Evolutionary conservation across 345 rosid genomes (phyloP), one percentile per base, ranked within the genome.

Genomic region (Hevea brasiliensis): DNA sequence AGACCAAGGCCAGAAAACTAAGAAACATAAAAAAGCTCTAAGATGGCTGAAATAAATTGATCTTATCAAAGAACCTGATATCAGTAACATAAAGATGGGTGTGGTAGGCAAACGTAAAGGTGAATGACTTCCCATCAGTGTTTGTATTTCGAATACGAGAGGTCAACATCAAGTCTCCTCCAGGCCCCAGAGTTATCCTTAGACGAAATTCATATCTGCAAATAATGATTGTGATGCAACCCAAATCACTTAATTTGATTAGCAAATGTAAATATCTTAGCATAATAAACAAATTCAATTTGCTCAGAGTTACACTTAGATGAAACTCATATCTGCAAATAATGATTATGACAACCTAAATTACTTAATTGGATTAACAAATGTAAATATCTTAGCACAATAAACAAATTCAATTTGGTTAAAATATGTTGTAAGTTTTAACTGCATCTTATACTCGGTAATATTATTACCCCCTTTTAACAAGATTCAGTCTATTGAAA

Each of bases 51-150:
- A 20, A n/a, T n/a, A n/a, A n/a, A n/a, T n/a, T n/a, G n/a, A n/a
- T n/a, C n/a, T n/a, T n/a, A n/a, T n/a, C n/a, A 63, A 70, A 64
- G 35, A 64, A 79, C 82, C 82, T 74, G 79, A 79, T 79, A 75
- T 79, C 82, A 1, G 82, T 58, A 48, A 79, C 75, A 35, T 65
- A 44, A 48, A 79, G 57, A 75, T 79, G 75, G 54, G 72, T 79
- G 73, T 75, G 62, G 61, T 70, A 75, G 10, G 79, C 79, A 75
- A 79, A 79, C 12, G 82, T 71, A 65, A 79, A 79, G 1, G 79
- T 57, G 44, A 79, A 75, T 11, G 82, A 45, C 65, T 79, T 79
- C 56, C 82, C 79, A 75, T 79, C 82, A 61, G 69, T 74, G 66
- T 74, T 74, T 14, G 78, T 79, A 65, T 79, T 79, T 47, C 82